Evolutionary conservation across 768 basidiomycete genomes (phyloP).

Genomic region (Melanogaster broomeanus): DNA sequence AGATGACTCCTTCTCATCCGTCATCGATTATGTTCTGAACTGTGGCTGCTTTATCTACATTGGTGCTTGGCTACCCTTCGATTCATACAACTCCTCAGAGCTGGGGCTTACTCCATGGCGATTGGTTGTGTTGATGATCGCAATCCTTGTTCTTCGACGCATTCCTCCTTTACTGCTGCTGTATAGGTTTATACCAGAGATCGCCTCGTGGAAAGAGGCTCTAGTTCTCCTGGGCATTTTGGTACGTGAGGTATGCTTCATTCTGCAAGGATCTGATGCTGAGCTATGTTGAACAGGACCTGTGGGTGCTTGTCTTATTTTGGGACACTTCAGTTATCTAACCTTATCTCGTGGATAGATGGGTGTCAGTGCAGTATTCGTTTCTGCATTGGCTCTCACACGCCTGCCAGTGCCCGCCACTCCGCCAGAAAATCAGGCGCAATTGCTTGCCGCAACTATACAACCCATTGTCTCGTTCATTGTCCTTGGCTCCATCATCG

Average conservation of each 20-base stretch:
- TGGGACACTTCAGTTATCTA: not conserved
- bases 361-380: constrained; percentile 92
- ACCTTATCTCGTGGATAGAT: constrained; percentile 47
- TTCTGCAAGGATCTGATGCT: not conserved
- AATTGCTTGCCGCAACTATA: constrained; percentile 69
- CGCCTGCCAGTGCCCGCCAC: constrained; percentile 56
- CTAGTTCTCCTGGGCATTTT: constrained; percentile 91
- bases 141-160: constrained; percentile 73
- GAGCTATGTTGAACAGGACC: constrained; percentile 42
- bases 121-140: constrained; percentile 64
- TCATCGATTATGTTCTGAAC: constrained; percentile 86
- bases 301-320: constrained; percentile 36
- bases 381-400: constrained; percentile 70
- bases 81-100: constrained; percentile 52
- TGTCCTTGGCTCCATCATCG: constrained; percentile 83
- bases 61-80: constrained; percentile 85
- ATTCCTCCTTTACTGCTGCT: constrained; percentile 77
- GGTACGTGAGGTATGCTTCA: constrained; percentile 42
- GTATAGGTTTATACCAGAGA: constrained; percentile 87
- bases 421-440: constrained; percentile 68
- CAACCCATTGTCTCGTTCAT: constrained; percentile 88
- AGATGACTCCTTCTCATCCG: constrained; percentile 84
- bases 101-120: constrained; percentile 72
- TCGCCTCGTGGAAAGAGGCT: constrained; percentile 81
- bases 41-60: constrained; percentile 81